Evolutionary conservation across 2,329 filamentous ascomycete species (phyloP).

Genomic region (Verticillium nubilum): DNA sequence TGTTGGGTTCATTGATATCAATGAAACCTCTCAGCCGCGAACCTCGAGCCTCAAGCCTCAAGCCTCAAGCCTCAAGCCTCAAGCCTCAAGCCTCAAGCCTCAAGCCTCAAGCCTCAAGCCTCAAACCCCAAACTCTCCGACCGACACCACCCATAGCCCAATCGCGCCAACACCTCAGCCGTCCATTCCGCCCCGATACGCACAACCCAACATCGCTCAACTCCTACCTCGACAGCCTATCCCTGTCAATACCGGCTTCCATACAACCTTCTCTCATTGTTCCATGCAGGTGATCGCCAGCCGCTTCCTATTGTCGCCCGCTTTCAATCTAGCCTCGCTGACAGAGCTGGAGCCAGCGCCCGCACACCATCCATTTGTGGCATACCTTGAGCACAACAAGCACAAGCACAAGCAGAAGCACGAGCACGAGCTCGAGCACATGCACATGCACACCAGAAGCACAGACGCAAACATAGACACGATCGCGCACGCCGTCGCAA

Average conservation of each 20-base stretch:
- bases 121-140: not conserved
- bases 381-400: slow-evolving; percentile 27
- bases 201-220: not conserved
- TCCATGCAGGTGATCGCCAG: not conserved
- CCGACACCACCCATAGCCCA: not conserved
- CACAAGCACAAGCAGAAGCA: slow-evolving; percentile 27
- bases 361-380: slow-evolving; percentile 15
- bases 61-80: too few species aligned
- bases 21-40: too few species aligned
- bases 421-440: slow-evolving; percentile 29
- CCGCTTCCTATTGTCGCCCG: not conserved
- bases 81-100: too few species aligned
- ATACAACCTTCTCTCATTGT: not conserved
- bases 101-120: too few species aligned
- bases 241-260: not conserved
- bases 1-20: too few species aligned
- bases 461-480: not conserved
- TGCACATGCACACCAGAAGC: slow-evolving; percentile 10
- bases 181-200: not conserved
- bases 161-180: not conserved
- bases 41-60: too few species aligned
- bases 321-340: not conserved
- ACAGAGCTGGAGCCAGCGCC: not conserved
- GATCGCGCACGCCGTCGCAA: not conserved
- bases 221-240: not conserved